These are phyloP conservation scores for Microdochium trichocladiopsis DNA, from an alignment of 2,329 filamentous ascomycete species.

Conservation along the genomic window DNA sequence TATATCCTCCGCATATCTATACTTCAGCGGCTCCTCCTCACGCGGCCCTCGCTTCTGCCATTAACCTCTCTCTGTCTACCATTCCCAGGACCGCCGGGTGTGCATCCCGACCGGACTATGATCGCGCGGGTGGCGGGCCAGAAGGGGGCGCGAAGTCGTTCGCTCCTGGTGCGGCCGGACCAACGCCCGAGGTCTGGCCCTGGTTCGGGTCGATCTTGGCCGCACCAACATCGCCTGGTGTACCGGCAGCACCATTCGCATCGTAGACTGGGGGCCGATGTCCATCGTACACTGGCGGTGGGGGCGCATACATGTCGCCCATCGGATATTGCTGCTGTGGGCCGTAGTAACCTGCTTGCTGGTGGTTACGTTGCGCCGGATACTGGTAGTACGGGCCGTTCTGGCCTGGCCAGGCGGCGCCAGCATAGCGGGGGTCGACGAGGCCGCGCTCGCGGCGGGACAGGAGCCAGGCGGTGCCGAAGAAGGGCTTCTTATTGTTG, in stretches of 20 bases:
- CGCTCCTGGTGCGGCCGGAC: slow-evolving; percentile 1
- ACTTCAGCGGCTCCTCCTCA: not conserved
- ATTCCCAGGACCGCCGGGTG: not conserved
- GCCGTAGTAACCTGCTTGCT: slow-evolving; percentile 27
- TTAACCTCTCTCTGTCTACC: too few relatives aligned
- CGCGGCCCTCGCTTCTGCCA: too few relatives aligned
- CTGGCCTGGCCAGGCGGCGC: slow-evolving; percentile 19
- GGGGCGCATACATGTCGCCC: slow-evolving; percentile 40
- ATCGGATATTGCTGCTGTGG: not conserved
- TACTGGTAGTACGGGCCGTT: slow-evolving; percentile 32
- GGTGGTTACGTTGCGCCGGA: slow-evolving; percentile 20
- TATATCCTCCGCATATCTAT: slow-evolving; percentile 3
- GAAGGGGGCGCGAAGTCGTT: slow-evolving; percentile 35
- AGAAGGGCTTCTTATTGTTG: slow-evolving; percentile 57
- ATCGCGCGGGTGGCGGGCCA: slow-evolving; percentile 37
- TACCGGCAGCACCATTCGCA: slow-evolving; percentile 8
- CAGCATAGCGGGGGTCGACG: slow-evolving; percentile 41
- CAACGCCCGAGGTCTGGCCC: slow-evolving; percentile 17
- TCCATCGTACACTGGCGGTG: slow-evolving; percentile 52
- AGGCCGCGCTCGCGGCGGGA: slow-evolving; percentile 35
- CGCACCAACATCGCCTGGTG: slow-evolving; percentile 32
- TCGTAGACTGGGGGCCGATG: slow-evolving; percentile 50
- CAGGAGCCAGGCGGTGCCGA: slow-evolving; percentile 61
- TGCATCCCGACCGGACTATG: slow-evolving; percentile 7
- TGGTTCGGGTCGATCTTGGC: slow-evolving; percentile 46